phyloP scores from a whole-genome alignment of 345 rosid genomes.

The Noccaea bulbosa region DNA sequence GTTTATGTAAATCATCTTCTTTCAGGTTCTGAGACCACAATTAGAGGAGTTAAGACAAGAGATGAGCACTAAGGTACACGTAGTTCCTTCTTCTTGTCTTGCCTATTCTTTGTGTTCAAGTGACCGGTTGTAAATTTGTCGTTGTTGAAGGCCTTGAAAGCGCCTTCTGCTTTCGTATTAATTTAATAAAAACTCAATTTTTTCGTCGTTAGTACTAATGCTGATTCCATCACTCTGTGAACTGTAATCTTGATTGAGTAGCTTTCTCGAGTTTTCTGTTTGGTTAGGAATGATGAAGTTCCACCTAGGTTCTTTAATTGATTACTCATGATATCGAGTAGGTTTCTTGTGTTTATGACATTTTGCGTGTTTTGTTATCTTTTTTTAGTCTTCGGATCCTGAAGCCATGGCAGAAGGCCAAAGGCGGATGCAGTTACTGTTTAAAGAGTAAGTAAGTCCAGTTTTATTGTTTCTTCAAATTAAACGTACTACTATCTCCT shows the following conservation, averaged over 20 bases:
- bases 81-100: conserved; percentile 6
- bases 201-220: too few species aligned
- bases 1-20: conserved; percentile 8
- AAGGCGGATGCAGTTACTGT: conserved; percentile 48
- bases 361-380: conserved; percentile 11
- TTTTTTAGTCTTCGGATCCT: conserved; percentile 47
- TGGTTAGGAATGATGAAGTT: conserved; percentile 5
- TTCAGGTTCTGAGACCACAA: conserved; percentile 54
- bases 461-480: background rate
- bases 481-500: background rate
- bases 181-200: too few species aligned
- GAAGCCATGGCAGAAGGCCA: conserved; percentile 51
- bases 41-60: conserved; percentile 48
- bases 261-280: conserved; percentile 4
- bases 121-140: conserved; percentile 14
- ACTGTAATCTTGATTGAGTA: conserved; percentile 13
- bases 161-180: too few species aligned
- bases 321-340: conserved; percentile 9
- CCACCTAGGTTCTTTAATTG: background rate
- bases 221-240: background rate
- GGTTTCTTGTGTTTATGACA: conserved; percentile 15
- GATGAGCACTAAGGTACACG: conserved; percentile 45
- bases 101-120: conserved; percentile 16
- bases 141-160: background rate
- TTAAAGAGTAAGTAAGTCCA: conserved; percentile 51